Evolutionary conservation across 2,329 filamentous ascomycete species (phyloP), one percentile per base, ranked within the genome.

Genomic region (Monilinia laxa): DNA sequence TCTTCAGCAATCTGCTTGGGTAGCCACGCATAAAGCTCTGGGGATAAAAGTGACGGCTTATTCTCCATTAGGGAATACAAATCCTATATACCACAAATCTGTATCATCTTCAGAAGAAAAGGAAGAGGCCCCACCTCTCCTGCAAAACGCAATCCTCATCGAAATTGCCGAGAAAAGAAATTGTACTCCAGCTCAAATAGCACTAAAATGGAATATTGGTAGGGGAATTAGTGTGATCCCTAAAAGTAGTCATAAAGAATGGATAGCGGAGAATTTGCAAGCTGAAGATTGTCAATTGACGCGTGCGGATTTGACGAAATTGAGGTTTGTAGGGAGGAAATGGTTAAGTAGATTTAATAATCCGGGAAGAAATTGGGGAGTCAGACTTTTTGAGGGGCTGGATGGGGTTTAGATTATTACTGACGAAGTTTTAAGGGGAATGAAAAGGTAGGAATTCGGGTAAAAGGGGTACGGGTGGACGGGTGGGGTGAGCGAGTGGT

Each of bases 1-100:
- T 80, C 87, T 90, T 81, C 89, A 90, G 2, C 91, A 88, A 31
- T 63, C 70, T 1, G 51, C 67, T 3, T 76, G 73, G 66, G 63
- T 72, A 20, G 42, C 69, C 11, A 72, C 71, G 57, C 72, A 77
- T 10, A 57, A 64, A 42, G 67, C 70, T 14, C 65, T 76, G n/a
- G 72, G 72, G 16, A 78, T 79, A 47, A 72, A 75, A 45, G 72
- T 78, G 1, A 69, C 77, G 1, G 76, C 77, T 9, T 78, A 78
- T 69, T 76, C 75, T 31, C 77, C 77, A 1, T 70, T 78, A 0
- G 77, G 76, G 28, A 80, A 83, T 66, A 78, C 80, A 16, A 84
- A 83, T 60, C 82, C 82, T 2, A 81, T 75, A 4, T 64, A 64
- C 12, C 28, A 47, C 11, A 38, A 53, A 20, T 57, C 11, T 12